Evolutionary conservation across 306 rosid genomes (phyloP).

Genomic region (Vigna nakashimae): DNA sequence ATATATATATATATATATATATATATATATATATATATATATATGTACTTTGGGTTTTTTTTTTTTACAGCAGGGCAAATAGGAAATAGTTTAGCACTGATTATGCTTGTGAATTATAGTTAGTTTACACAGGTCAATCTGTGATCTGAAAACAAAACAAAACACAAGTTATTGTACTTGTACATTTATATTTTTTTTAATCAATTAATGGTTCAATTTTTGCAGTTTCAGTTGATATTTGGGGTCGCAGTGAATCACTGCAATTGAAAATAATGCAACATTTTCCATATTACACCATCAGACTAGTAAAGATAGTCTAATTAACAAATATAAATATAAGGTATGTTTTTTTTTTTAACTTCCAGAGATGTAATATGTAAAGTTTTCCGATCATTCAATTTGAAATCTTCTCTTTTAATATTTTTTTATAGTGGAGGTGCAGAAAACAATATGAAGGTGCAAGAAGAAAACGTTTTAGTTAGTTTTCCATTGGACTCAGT

Average conservation of each 20-base stretch:
- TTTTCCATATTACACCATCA: no score
- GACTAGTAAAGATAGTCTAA: no score
- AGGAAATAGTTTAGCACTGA: slow-evolving; percentile 39
- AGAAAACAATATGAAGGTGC: no score
- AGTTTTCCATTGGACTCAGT: no score
- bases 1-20: not conserved
- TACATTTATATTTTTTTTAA: slow-evolving; percentile 28
- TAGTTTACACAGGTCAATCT: slow-evolving; percentile 17
- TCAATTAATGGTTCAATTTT: slow-evolving; percentile 27
- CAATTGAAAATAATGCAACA: not conserved
- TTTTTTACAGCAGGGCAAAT: slow-evolving; percentile 24
- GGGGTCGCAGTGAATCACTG: not conserved
- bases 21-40: no score
- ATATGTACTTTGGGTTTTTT: not conserved
- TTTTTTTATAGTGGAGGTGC: no score
- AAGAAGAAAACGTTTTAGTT: no score
- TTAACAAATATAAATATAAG: no score
- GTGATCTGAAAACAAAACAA: not conserved
- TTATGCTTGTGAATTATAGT: slow-evolving; percentile 32
- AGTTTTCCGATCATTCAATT: no score
- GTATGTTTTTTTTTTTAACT: no score
- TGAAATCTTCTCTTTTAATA: no score
- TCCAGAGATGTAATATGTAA: no score
- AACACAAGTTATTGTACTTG: slow-evolving; percentile 18
- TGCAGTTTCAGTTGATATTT: not conserved